Base-by-base conservation (phyloP, 73 alveolate genomes). In the Tetrahymena thermophila region DNA sequence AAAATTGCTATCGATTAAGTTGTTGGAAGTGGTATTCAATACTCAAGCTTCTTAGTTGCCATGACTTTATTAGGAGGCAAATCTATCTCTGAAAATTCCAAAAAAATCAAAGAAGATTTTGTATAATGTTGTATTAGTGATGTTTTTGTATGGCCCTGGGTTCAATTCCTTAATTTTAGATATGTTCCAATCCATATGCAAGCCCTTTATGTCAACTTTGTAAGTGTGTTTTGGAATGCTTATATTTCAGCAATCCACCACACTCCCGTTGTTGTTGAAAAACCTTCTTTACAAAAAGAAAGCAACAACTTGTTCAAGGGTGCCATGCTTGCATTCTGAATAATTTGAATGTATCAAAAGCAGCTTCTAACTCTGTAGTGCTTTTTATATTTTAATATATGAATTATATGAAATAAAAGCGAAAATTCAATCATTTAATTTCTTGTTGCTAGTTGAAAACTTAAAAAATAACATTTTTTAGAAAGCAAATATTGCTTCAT, bases 171-270 rank as follows among this genome's bases (percentile, higher is more conserved):
- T 85, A 85, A 85, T 85, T 85, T 85, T 85, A 42, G 94, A 43
- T 38, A 25, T 23, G 94, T 85, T 85, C 94, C 94, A 19, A 43
- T 85, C 23, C 94, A 85, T 31, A 85, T 85, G 94, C 55, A 85
- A 85, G 94, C 94, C 83, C 83, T 85, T 85, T 38, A 23, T 42
- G 94, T 85, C 21, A 42, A 38, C 38, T n/a, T 85, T 85, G 55
- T 85, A 17, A 85, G 94, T 43, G 94, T 85, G 11, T 85, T 85
- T 85, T 85, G 94, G 94, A 43, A 85, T 43, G 94, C 94, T 42
- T 85, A 85, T 35, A 38, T 85, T 42, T 85, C 94, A 85, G 57
- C 83, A 6, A 43, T 85, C 35, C 83, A 85, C 13, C 94, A 85
- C 89, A 71, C 89, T 28, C 89, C 89, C 16, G 16, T 42, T 50